phyloP scores from a whole-genome alignment of 1,139 yeast genomes.

The Candida pseudoviswanathii region DNA sequence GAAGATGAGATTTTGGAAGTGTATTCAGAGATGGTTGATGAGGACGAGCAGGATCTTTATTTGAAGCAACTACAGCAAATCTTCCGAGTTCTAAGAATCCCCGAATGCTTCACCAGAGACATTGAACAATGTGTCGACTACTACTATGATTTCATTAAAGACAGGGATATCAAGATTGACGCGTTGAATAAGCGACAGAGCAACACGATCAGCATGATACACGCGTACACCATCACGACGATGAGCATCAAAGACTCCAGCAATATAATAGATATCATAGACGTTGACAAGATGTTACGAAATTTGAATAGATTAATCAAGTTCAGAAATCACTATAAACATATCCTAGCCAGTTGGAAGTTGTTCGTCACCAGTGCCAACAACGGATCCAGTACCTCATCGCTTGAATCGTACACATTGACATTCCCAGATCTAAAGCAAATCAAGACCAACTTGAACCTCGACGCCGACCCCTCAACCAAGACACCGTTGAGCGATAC shows the following conservation, averaged over 20 bases:
- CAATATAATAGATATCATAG: slow-evolving; percentile 41
- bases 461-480: slow-evolving; percentile 28
- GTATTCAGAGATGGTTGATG: slow-evolving; percentile 22
- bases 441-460: slow-evolving; percentile 31
- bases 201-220: slow-evolving; percentile 31
- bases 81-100: slow-evolving; percentile 30
- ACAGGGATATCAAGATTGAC: slow-evolving; percentile 9
- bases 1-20: slow-evolving; percentile 37
- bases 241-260: slow-evolving; percentile 17
- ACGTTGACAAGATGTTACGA: slow-evolving; percentile 41
- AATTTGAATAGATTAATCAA: slow-evolving; percentile 31
- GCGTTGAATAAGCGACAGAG: slow-evolving; percentile 20
- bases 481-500: slow-evolving; percentile 28
- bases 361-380: slow-evolving; percentile 30
- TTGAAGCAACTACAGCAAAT: slow-evolving; percentile 29
- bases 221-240: slow-evolving; percentile 32
- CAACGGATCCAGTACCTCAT: not conserved
- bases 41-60: slow-evolving; percentile 32
- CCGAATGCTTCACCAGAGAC: slow-evolving; percentile 35
- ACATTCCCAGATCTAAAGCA: slow-evolving; percentile 35
- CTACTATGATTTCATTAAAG: slow-evolving; percentile 31
- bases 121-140: slow-evolving; percentile 35
- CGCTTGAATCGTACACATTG: slow-evolving; percentile 20
- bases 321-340: slow-evolving; percentile 34
- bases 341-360: slow-evolving; percentile 37